Evolutionary conservation across 805 yeast species (phyloP).

Genomic region (Suhomyces tanzawaensis): DNA sequence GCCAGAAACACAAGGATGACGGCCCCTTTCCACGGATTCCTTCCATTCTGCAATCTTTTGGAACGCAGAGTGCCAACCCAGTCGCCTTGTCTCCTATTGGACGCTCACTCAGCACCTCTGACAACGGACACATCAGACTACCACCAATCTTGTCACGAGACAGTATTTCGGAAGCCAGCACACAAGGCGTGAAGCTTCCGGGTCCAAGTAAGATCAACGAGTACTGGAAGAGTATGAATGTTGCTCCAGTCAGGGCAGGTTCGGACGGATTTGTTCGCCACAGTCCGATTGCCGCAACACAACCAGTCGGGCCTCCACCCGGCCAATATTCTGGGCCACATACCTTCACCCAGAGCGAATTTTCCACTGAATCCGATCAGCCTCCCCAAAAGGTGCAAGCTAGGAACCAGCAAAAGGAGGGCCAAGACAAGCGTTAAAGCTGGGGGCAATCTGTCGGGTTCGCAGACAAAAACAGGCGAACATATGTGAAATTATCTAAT

Average conservation of each 20-base stretch:
- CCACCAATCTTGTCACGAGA: conserved; percentile 1
- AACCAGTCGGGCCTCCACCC: not conserved
- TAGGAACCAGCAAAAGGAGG: no score
- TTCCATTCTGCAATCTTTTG: not conserved
- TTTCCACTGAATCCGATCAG: not conserved
- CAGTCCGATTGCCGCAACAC: not conserved
- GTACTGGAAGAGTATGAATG: conserved; percentile 1
- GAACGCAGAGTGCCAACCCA: not conserved
- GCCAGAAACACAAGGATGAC: not conserved
- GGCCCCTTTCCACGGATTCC: not conserved
- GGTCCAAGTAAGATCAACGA: conserved; percentile 1
- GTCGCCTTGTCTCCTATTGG: conserved; percentile 2
- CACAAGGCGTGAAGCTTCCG: not conserved
- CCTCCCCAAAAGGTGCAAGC: conserved; percentile 6
- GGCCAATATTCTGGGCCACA: not conserved
- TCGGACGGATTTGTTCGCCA: not conserved
- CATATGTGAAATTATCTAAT: no score
- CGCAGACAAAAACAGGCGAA: no score
- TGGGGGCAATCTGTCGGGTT: not conserved
- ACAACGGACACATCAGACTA: not conserved
- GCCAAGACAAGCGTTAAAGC: no score
- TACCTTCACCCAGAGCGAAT: not conserved
- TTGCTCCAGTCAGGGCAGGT: not conserved
- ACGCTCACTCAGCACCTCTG: not conserved
- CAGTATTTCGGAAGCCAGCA: not conserved